Evolutionary conservation across 2,329 filamentous ascomycete species (phyloP), one percentile per base, ranked within the genome.

Genomic region (Cladosporium velox): DNA sequence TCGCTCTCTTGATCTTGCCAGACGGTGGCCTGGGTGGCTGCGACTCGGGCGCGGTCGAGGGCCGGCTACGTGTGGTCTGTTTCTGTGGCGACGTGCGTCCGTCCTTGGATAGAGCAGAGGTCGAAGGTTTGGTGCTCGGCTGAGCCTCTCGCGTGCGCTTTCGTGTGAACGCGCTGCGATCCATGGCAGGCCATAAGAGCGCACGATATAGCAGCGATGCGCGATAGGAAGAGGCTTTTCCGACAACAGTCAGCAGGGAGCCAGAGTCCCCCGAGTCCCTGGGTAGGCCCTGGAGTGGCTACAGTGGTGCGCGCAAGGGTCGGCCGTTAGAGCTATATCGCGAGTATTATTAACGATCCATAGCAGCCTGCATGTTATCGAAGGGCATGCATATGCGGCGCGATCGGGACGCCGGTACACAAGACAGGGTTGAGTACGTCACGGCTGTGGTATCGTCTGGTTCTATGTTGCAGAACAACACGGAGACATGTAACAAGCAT

Each of bases 171-270:
- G 70, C 67, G 65, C 67, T 69, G 62, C 68, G 72, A 47, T 74
- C 70, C 71, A 73, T 71, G 38, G 59, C 66, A 32, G 67, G 71
- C 72, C 73, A 75, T 73, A 64, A 47, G 61, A 64, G 51, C 49
- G 14, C 21, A 47, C 32, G 51, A 64, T 64, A 64, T 64, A 64
- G 61, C 34, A 47, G 24, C 51, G 49, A 47, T 64, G 41, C n/a
- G 41, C 41, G 41, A 47, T 47, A 47, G 41, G 61, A 64, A 64
- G 61, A 64, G 35, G 24, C 61, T 58, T 64, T 28, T 64, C 61
- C 51, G 26, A 28, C 15, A 26, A 47, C 41, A 47, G 41, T 47
- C 41, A 47, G 41, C 41, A 47, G n/a, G n/a, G 41, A 55, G 60
- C 51, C 41, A 47, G 61, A 47, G 59, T 21, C 11, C 51, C 41